phyloP scores from a whole-genome alignment of 345 rosid genomes.

The Gossypium herbaceum region DNA sequence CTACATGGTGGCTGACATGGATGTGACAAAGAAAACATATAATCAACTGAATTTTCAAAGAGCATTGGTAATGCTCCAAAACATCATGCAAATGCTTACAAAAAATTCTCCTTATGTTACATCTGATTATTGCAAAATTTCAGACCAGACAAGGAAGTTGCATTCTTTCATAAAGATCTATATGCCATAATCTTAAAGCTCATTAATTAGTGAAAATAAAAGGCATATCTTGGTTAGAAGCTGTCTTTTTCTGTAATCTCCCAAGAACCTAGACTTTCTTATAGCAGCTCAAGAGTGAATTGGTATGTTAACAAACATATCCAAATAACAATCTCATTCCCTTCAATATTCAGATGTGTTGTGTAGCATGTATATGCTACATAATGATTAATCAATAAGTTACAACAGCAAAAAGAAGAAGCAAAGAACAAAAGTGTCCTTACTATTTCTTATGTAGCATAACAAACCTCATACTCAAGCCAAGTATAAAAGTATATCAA shows the following conservation, averaged over 20 bases:
- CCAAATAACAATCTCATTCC: no score
- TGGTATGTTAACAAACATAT: no score
- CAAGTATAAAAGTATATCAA: background rate
- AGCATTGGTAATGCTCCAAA: background rate
- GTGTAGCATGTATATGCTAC: no score
- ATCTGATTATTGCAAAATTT: background rate
- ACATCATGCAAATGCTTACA: background rate
- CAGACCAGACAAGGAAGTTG: background rate
- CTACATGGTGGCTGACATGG: background rate
- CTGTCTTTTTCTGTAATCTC: background rate
- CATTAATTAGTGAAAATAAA: background rate
- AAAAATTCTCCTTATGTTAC: background rate
- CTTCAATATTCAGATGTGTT: no score
- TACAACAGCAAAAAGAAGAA: no score
- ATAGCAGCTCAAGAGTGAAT: background rate
- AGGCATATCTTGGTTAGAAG: background rate
- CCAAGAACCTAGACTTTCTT: background rate
- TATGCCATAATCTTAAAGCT: conserved; percentile 3
- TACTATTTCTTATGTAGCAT: no score
- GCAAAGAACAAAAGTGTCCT: no score
- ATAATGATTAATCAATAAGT: no score
- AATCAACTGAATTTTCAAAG: background rate
- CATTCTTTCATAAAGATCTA: background rate
- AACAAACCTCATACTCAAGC: background rate
- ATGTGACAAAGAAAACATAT: background rate